phyloP scores from a whole-genome alignment of 2,329 filamentous ascomycete species.

The Colletotrichum sp. region DNA sequence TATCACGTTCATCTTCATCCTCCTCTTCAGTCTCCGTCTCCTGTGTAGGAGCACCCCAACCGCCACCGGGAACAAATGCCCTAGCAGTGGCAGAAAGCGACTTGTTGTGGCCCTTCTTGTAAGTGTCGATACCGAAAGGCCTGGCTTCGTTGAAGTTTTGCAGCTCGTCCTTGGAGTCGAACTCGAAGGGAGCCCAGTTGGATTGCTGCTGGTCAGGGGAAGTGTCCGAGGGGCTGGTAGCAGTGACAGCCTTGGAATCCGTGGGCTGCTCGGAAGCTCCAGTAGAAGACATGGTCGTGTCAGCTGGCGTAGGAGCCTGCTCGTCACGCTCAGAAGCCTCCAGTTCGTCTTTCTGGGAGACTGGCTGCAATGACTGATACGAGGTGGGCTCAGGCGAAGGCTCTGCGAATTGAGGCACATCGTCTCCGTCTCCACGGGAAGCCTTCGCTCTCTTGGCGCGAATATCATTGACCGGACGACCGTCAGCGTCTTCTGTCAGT shows the following conservation, averaged over 20 bases:
- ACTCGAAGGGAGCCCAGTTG: slow-evolving; percentile 67
- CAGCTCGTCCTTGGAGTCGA: slow-evolving; percentile 54
- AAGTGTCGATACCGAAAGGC: slow-evolving; percentile 50
- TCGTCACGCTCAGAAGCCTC: slow-evolving; percentile 33
- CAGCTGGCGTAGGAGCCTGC: slow-evolving; percentile 48
- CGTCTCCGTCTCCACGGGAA: slow-evolving; percentile 69
- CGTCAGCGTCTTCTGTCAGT: slow-evolving; percentile 58
- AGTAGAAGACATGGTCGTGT: slow-evolving; percentile 61
- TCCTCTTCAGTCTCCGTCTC: slow-evolving; percentile 23
- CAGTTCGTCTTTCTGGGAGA: neutral
- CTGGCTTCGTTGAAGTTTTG: slow-evolving; percentile 57
- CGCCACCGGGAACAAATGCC: slow-evolving; percentile 64
- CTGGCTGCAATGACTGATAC: slow-evolving; percentile 12
- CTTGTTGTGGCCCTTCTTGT: slow-evolving; percentile 51
- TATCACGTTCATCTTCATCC: slow-evolving; percentile 22
- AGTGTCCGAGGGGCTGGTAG: slow-evolving; percentile 56
- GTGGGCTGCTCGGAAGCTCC: slow-evolving; percentile 54
- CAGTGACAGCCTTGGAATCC: slow-evolving; percentile 55
- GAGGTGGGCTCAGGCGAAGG: slow-evolving; percentile 34
- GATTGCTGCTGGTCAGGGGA: slow-evolving; percentile 55
- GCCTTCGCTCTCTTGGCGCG: slow-evolving; percentile 79
- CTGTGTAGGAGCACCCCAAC: neutral
- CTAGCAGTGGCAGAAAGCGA: slow-evolving; percentile 75
- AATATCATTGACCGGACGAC: slow-evolving; percentile 66
- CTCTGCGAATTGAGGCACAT: slow-evolving; percentile 77